Evolutionary conservation across 2,329 filamentous ascomycete species (phyloP), one percentile per base, ranked within the genome.

Genomic region (Biscogniauxia sp.): DNA sequence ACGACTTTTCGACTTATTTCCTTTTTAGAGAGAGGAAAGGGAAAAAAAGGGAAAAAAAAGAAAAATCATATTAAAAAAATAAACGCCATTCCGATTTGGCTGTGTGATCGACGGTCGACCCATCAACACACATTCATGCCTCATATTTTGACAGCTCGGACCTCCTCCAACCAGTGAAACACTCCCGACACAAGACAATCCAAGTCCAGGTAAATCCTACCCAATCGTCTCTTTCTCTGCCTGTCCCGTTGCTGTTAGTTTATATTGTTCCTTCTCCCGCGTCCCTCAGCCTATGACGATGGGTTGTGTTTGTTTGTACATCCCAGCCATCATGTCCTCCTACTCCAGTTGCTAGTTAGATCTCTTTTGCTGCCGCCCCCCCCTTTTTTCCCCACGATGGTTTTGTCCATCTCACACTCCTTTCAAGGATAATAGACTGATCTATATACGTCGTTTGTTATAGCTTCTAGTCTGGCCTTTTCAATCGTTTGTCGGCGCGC

Each of bases 141-240:
- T 61, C 60, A 58, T 65, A 59, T 53, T 37, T 25, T 59, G 61
- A 59, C 61, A 62, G 52, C 66, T 62, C 51, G 63, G 66, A 65
- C 58, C 60, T 53, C 59, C 49, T 61, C 59, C 57, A 57, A 58
- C 53, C 60, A 65, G 61, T 72, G 71, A 72, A 72, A 72, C 71
- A 64, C 61, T 63, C 61, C 61, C 69, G 66, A 71, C 64, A 70
- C 69, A 65, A 64, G 57, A 25, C 60, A 59, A 60, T 55, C 55
- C 51, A 45, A 64, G 57, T 26, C 60, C 61, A 70, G 66, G 69
- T 71, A 69, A 51, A 63, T 59, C 52, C 59, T 53, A 37, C 58
- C 62, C 63, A 60, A 65, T 58, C 54, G 63, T 55, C 55, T 52
- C 49, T 51, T 50, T 54, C 56, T 17, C 11, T 32, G 7, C 6